Evolutionary conservation across 2,329 filamentous ascomycete genomes (phyloP), one percentile per base, ranked within the genome.

Genomic region (Colletotrichum lini): DNA sequence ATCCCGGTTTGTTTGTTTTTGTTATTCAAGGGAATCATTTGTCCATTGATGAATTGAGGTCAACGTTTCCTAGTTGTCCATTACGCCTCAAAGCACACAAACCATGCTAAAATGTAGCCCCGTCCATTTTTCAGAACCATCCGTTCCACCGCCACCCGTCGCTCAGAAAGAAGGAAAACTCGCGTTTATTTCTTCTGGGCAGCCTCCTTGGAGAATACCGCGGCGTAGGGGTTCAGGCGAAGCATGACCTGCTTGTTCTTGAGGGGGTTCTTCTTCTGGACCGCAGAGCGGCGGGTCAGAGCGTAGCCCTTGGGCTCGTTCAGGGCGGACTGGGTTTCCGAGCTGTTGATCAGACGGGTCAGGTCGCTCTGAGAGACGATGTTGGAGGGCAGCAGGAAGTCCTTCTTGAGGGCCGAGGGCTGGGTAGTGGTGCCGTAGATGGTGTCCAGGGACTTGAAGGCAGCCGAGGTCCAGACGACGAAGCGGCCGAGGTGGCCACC

Each of bases 241-340:
- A 99, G 93, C 86, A 98, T 91, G 78, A 99, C 93, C 91, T 98
- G 96, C 92, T 95, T 97, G 93, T 99, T 99, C 87, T 89, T 90
- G 79, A 99, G 95, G 81, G 96, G 96, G 91, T 99, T 99, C 95
- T 98, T 98, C 95, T 99, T 99, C 91, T 98, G 96, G 78, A 98
- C 94, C 81, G 90, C 87, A 78, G 89, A 87, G 82, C 96, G 94
- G 92, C 98, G 98, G 86, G 95, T 97, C 82, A 91, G 87, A 82
- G 94, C 91, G 79, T 93, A 91, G 79, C 96, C 96, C 90, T 95
- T 96, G 85, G 95, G 94, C 74, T 93, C 94, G 80, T 93, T 92
- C 81, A 99, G 91, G 72, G 98, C 96, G 85, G 92, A 94, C 92
- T 99, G 96, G 85, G 98, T 93, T 89, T 99, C 96, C 81, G 94